Evolutionary conservation across 73 alveolate genomes (phyloP).

Genomic region (Durusdinium trenchii): DNA sequence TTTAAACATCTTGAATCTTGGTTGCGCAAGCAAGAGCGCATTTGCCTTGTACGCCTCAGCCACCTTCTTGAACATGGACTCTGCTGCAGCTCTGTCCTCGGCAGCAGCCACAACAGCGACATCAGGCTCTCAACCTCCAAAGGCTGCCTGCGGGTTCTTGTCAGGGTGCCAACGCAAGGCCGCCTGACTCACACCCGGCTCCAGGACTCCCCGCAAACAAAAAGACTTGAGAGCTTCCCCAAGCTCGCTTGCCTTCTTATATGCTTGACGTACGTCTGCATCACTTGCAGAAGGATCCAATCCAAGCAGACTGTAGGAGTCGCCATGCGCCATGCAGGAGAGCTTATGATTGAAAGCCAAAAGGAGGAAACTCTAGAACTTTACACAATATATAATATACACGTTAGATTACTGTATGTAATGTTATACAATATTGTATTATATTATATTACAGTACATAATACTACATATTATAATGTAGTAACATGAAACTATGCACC

Average conservation of each 20-base stretch:
- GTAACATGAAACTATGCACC: too few relatives aligned
- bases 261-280: conserved; percentile 66
- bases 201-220: too few relatives aligned
- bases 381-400: background rate
- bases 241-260: conserved; percentile 68
- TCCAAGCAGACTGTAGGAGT: conserved; percentile 43
- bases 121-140: background rate
- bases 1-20: too few relatives aligned
- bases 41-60: conserved; percentile 79
- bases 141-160: conserved; percentile 72
- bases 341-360: background rate
- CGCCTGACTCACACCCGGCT: conserved; percentile 23
- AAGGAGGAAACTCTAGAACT: background rate
- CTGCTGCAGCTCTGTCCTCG: conserved; percentile 59
- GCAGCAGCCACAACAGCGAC: background rate
- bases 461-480: too few relatives aligned
- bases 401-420: background rate
- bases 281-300: conserved; percentile 37
- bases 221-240: too few relatives aligned
- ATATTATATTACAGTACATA: too few relatives aligned
- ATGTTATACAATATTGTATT: too few relatives aligned
- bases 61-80: conserved; percentile 47
- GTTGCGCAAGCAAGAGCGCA: too few relatives aligned
- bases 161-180: conserved; percentile 91
- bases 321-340: background rate